Evolutionary conservation across 495 filamentous ascomycete species (phyloP), one percentile per base, ranked within the genome.

Genomic region (Hypomontagnella monticulosa): DNA sequence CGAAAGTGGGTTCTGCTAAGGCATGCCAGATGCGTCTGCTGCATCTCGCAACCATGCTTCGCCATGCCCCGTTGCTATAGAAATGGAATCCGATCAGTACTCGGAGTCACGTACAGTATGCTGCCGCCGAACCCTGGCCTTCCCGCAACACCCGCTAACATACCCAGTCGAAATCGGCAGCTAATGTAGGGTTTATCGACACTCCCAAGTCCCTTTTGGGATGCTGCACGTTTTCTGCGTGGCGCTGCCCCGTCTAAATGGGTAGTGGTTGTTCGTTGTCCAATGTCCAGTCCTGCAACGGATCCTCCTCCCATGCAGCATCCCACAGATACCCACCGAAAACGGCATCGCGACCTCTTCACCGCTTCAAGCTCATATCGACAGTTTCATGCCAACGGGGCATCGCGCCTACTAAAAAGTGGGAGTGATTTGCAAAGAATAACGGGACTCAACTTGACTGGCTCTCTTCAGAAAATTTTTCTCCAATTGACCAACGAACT

Each of bases 11-110:
- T 46, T 37, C 49, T 61, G 30, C 63, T 68, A 66, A 73, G 34
- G 61, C 67, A 73, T 64, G 54, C 59, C 52, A 68, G 71, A 73
- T 67, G 71, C 64, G 67, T 71, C 63, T 37, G 54, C 46, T 63
- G 33, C 60, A 43, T 49, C 36, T 52, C 14, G 14, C 59, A 50
- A 19, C 54, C 53, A 60, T 33, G 44, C 32, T 46, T 54, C 32
- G 15, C 47, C 23, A 27, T 57, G 36, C 48, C 48, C 58, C 16
- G 66, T 69, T 57, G 60, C 66, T 64, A 61, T 69, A 63, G 56
- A 69, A 69, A 64, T 68, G 10, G 12, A 27, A 54, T 18, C 37
- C 16, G 32, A 54, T 32, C 23, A 37, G 36, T 19, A 16, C 12
- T 16, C 23, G 15, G 16, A 32, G 30, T 23, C 48, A 23, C 34